Evolutionary conservation across 148 eudicot species (phyloP), one percentile per base, ranked within the genome.

Genomic region (Chenopodium berlandieri): DNA sequence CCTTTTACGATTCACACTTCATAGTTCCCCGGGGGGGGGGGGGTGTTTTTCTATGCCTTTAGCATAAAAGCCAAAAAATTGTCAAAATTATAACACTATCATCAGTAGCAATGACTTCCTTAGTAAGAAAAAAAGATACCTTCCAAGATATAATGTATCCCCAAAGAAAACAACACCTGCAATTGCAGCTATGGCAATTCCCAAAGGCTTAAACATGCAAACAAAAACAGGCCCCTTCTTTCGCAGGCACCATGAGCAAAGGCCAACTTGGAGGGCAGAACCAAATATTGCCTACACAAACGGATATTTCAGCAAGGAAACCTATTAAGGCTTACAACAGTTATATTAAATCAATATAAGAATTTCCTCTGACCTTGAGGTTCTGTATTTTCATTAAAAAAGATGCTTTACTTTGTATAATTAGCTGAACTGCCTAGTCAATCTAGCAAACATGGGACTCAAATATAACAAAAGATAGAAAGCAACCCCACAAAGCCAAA

Each of bases 151-250:
- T 47, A 93, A 80, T 32, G 84, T 79, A 77, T 92, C 97, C 56
- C 91, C 89, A 69, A 89, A 83, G 83, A 92, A 87, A 47, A 88
- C 48, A 79, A 92, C 86, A 47, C 91, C 94, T 31, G 86, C 72
- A 27, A 82, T 79, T 71, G 84, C 88, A 44, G 98, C 88, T 62
- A 95, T 88, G 74, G 88, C 90, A 73, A 95, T 86, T 76, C 94
- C 98, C 32, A 95, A 73, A 40, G 98, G 98, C 83, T 91, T 92
- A 80, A 95, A 95, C 88, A 92, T 83, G 63, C 92, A 89, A 79
- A 88, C 97, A 86, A 93, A 92, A 71, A 95, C 90, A 83, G 98
- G 98, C 32, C 97, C 97, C 84, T 81, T 95, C 85, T 71, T 88
- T 1, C 86, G 86, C 78, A 93, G 82, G 79, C 97, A 93, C 97